Evolutionary conservation across 257 asterid genomes (phyloP).

Genomic region (Lycium barbarum): DNA sequence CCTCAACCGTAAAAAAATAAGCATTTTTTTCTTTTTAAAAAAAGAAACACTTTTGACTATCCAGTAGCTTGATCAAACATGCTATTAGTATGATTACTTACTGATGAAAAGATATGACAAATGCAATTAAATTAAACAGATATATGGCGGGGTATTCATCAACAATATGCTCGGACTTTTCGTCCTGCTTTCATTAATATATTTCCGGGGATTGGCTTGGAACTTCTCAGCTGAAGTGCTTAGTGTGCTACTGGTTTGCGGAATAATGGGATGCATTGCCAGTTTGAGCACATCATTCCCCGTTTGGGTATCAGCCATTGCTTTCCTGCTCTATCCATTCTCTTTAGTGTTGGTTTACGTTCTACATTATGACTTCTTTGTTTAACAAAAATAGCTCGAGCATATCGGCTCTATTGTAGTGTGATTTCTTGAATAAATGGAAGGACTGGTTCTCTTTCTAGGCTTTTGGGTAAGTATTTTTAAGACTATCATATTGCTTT

Average conservation of each 20-base stretch:
- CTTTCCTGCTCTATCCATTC: slow-evolving; percentile 53
- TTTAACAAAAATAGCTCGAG: not conserved
- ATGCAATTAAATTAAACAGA: slow-evolving; percentile 42
- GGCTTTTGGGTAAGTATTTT: not conserved
- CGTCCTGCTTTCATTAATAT: slow-evolving; percentile 54
- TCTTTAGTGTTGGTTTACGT: slow-evolving; percentile 53
- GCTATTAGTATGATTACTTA: too few relatives aligned
- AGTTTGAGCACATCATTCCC: slow-evolving; percentile 50
- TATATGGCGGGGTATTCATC: slow-evolving; percentile 62
- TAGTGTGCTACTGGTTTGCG: slow-evolving; percentile 50
- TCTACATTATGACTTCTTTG: slow-evolving; percentile 40
- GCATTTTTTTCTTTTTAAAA: too few relatives aligned
- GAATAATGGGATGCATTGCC: slow-evolving; percentile 50
- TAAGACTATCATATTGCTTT: not conserved
- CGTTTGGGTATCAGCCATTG: slow-evolving; percentile 50
- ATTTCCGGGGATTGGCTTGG: slow-evolving; percentile 55
- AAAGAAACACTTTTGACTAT: too few relatives aligned
- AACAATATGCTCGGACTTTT: slow-evolving; percentile 59
- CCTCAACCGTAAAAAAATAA: too few relatives aligned
- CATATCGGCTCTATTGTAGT: not conserved
- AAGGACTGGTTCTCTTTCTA: not conserved
- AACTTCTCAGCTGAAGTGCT: slow-evolving; percentile 48
- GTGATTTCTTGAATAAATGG: not conserved
- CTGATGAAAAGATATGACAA: not conserved
- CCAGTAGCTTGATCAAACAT: too few relatives aligned